These are phyloP conservation scores for Tylopilus plumbeoviolaceoides DNA, from an alignment of 768 basidiomycete genomes.

Conservation along the genomic window DNA sequence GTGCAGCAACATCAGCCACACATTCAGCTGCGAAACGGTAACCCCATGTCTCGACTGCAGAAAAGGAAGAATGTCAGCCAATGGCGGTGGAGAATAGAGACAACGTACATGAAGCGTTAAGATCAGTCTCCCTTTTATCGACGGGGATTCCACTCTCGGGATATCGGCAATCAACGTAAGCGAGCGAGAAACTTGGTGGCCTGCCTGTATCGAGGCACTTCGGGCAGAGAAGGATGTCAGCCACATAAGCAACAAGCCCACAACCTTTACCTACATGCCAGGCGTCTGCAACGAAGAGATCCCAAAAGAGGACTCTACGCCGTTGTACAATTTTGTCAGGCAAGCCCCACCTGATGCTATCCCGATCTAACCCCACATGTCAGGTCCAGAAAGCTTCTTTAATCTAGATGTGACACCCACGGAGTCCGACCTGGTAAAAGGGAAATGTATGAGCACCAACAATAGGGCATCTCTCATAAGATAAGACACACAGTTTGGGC, in stretches of 20 bases:
- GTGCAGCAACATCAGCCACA: slow-evolving; percentile 57
- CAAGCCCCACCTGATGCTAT: slow-evolving; percentile 63
- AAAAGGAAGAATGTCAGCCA: neutral
- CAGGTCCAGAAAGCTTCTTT: slow-evolving; percentile 6
- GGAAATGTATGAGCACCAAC: slow-evolving; percentile 13
- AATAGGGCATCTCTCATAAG: neutral
- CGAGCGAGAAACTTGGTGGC: slow-evolving; percentile 62
- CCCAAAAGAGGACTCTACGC: slow-evolving; percentile 72
- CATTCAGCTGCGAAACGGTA: slow-evolving; percentile 64
- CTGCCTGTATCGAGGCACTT: slow-evolving; percentile 70
- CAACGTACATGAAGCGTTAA: slow-evolving; percentile 25
- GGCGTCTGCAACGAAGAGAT: slow-evolving; percentile 66
- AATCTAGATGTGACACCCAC: slow-evolving; percentile 39
- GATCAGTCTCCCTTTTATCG: slow-evolving; percentile 21
- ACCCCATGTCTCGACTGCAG: slow-evolving; percentile 54
- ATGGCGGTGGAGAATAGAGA: slow-evolving; percentile 1
- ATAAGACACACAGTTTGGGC: slow-evolving; percentile 53
- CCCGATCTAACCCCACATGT: slow-evolving; percentile 44
- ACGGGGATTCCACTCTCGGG: slow-evolving; percentile 34
- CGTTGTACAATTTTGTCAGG: slow-evolving; percentile 58
- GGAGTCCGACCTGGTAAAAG: slow-evolving; percentile 56
- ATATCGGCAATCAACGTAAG: slow-evolving; percentile 64
- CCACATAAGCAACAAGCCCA: neutral
- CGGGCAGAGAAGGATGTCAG: slow-evolving; percentile 7
- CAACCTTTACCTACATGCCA: slow-evolving; percentile 50